Percentiles rank a stretch among this genome's conserved stretches.
Conservation (phyloP, 176 grass and related monocot species). For the Musa schizocarpa region DNA sequence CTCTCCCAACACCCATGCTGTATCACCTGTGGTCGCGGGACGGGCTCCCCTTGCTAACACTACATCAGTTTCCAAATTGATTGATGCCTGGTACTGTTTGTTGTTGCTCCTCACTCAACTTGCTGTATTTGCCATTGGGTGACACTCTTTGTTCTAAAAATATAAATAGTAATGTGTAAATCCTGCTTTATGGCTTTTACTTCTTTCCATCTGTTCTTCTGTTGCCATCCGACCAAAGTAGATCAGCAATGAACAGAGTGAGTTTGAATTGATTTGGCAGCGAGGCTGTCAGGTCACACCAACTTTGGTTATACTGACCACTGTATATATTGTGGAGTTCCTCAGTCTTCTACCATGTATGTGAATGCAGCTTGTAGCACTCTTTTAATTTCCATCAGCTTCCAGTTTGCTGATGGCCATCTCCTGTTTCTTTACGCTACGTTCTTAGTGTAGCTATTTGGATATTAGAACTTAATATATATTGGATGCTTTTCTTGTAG, state of each 20-base stretch:
- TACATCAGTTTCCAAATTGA: slow-evolving; percentile 17
- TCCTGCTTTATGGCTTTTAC: slow-evolving; percentile 32
- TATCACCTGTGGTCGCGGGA: slow-evolving; percentile 53
- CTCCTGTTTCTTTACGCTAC: no score
- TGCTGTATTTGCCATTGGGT: slow-evolving; percentile 58
- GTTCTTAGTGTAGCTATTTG: no score
- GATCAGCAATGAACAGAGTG: not conserved
- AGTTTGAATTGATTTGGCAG: not conserved
- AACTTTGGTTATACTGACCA: not conserved
- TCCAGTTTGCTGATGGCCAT: no score
- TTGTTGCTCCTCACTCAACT: slow-evolving; percentile 46
- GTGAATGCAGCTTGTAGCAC: no score
- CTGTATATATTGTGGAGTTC: no score
- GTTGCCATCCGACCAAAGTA: not conserved
- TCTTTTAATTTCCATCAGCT: no score
- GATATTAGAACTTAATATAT: no score
- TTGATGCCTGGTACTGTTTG: slow-evolving; percentile 18
- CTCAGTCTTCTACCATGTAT: no score
- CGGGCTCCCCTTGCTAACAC: slow-evolving; percentile 28
- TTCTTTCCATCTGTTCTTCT: not conserved
- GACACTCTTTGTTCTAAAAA: slow-evolving; percentile 4
- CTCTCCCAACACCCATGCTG: slow-evolving; percentile 30
- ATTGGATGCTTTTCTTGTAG: no score
- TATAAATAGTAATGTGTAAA: slow-evolving; percentile 87
- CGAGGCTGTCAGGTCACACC: not conserved